Evolutionary conservation across 176 grass and related monocot genomes (phyloP), one percentile per base, ranked within the genome.

Genomic region (Thalia dealbata): DNA sequence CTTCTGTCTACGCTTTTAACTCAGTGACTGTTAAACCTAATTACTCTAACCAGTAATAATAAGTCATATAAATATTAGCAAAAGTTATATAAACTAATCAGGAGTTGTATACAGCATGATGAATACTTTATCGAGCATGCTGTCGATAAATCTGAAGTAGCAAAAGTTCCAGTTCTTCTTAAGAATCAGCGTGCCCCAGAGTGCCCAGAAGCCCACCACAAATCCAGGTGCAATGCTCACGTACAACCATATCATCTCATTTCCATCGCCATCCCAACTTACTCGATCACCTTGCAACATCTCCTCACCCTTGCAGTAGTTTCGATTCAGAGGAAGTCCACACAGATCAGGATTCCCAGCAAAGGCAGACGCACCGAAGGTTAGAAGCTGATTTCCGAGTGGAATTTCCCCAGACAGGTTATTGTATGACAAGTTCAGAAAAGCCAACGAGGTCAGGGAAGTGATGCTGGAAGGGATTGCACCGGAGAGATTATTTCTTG

Each of bases 181-280:
- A 2, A 71, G 23, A 14, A 46, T 46, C 43, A 71, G 50, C 22
- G 44, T 51, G 23, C 45, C 42, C 42, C n/a, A 50, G n/a, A 71
- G 10, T 3, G 5, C 16, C 68, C 68, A 51, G 15, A 71, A 51
- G 13, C 68, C 22, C 2, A 71, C 43, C 25, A 26, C 68, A 71
- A 50, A 71, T 71, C 68, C 44, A 0, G 22, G 23, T 48, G 21
- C 42, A 2, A 48, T 15, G 10, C 68, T 50, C 18, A 50, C 9
- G 25, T 51, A 71, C 3, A 71, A 50, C 68, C 68, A 71, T 50
- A 71, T 71, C 68, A 26, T 26, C 43, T 71, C 68, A 15, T 16
- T 14, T 15, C 21, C 21, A n/a, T 56, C 54, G 21, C 21, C 54
- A 56, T 56, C 54, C 22, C 5, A 0, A n/a, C 1, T 22, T 9